phyloP scores from a whole-genome alignment of 441 rosid species.

The Theobroma grandiflorum region DNA sequence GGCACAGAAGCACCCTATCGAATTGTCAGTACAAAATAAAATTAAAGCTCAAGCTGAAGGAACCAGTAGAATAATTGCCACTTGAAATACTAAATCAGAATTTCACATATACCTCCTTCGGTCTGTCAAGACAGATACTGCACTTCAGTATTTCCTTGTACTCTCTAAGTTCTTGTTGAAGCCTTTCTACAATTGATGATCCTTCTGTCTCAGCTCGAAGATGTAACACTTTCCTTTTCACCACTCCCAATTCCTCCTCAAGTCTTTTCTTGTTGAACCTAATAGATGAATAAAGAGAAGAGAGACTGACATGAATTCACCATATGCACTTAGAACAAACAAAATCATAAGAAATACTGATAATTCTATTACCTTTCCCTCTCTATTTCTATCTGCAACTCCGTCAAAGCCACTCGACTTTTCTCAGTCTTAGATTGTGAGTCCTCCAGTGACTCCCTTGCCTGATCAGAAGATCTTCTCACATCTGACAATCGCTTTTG shows the following conservation, averaged over 20 bases:
- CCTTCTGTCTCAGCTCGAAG: slow-evolving; percentile 74
- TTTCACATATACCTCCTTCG: slow-evolving; percentile 76
- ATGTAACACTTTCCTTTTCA: slow-evolving; percentile 64
- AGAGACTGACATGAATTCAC: neutral
- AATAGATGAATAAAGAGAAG: slow-evolving; percentile 27
- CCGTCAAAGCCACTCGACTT: slow-evolving; percentile 59
- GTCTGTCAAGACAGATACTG: slow-evolving; percentile 83
- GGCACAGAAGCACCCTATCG: slow-evolving; percentile 5
- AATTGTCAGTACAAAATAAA: neutral
- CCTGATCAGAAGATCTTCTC: slow-evolving; percentile 66
- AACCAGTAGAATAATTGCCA: slow-evolving; percentile 15
- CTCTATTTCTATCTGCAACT: slow-evolving; percentile 70
- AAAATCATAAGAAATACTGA: neutral
- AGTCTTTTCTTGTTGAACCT: slow-evolving; percentile 86
- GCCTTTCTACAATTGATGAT: slow-evolving; percentile 78
- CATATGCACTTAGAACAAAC: slow-evolving; percentile 1
- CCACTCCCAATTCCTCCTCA: slow-evolving; percentile 80
- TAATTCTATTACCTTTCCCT: slow-evolving; percentile 69
- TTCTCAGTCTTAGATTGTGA: slow-evolving; percentile 67
- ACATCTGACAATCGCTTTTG: slow-evolving; percentile 73
- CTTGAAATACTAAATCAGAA: slow-evolving; percentile 14
- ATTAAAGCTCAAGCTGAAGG: neutral
- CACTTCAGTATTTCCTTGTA: slow-evolving; percentile 94
- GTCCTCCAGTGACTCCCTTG: slow-evolving; percentile 70
- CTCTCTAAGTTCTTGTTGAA: slow-evolving; percentile 80